phyloP scores from a whole-genome alignment of 257 asterid genomes.

The Coffea canephora region DNA sequence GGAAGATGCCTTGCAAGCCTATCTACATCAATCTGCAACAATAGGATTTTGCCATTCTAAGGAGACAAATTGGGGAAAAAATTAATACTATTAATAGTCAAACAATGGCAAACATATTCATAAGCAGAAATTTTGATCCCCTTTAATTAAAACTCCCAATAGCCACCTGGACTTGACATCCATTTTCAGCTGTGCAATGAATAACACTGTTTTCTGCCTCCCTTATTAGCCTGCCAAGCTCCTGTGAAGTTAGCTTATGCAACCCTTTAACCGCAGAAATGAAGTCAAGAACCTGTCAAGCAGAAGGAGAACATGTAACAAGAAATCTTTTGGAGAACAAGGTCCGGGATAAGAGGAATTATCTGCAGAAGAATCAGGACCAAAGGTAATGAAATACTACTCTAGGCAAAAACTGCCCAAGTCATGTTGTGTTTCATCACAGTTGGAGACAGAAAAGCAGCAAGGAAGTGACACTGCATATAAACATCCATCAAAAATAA shows the following conservation, averaged over 20 bases:
- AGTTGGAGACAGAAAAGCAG: not conserved
- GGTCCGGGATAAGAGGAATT: not conserved
- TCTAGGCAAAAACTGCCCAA: not conserved
- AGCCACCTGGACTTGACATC: conserved; percentile 64
- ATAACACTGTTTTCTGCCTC: conserved; percentile 73
- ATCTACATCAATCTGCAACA: conserved; percentile 75
- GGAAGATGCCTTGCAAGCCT: conserved; percentile 80
- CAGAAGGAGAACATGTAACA: conserved; percentile 11
- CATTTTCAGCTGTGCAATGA: conserved; percentile 54
- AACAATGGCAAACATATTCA: not conserved
- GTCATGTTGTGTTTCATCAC: not conserved
- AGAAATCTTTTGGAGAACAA: not conserved
- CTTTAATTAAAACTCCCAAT: conserved; percentile 6
- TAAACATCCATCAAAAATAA: not conserved
- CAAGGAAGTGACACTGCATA: not conserved
- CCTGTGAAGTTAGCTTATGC: conserved; percentile 77
- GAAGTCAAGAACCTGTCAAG: conserved; percentile 70
- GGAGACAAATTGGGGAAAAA: not conserved
- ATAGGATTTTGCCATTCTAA: conserved; percentile 18
- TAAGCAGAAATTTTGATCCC: not conserved
- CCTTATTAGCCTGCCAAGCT: conserved; percentile 68
- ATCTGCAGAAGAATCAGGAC: not conserved
- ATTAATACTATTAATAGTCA: not conserved
- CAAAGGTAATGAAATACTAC: not conserved
- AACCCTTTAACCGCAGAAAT: conserved; percentile 80